phyloP scores from a whole-genome alignment of 257 asterid species.

The Solanum etuberosum region DNA sequence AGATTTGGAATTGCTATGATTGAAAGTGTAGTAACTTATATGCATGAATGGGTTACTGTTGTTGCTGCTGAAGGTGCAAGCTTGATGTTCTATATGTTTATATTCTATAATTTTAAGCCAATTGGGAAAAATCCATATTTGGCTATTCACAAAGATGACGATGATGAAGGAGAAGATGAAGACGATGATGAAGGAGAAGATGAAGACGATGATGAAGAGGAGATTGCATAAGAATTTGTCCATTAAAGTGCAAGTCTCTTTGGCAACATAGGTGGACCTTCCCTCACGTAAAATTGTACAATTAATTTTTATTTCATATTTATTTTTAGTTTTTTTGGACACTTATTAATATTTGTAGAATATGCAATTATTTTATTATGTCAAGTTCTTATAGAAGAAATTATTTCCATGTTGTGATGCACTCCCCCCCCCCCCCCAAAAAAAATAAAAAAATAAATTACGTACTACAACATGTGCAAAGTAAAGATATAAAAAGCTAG shows the following conservation, averaged over 20 bases:
- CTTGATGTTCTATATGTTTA: constrained; percentile 17
- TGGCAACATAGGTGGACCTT: neutral
- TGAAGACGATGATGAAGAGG: neutral
- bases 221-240: neutral
- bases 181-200: neutral
- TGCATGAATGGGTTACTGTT: constrained; percentile 16
- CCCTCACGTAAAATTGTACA: neutral
- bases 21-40: constrained; percentile 3
- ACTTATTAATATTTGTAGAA: neutral
- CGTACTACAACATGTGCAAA: neutral
- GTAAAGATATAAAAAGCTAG: neutral
- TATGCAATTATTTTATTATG: neutral
- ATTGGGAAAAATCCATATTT: constrained; percentile 21
- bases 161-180: neutral
- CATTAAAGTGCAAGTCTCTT: neutral
- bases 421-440: neutral
- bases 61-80: constrained; percentile 22
- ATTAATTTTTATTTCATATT: neutral
- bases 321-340: neutral
- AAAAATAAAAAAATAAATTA: too few species aligned
- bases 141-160: neutral
- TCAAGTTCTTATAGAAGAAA: neutral
- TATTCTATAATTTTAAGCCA: constrained; percentile 22
- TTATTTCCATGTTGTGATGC: neutral
- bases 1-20: constrained; percentile 19